Percentiles rank a stretch among this genome's conserved stretches.
Conservation (phyloP, 2,329 filamentous ascomycete species). For the Cryphonectria japonica region DNA sequence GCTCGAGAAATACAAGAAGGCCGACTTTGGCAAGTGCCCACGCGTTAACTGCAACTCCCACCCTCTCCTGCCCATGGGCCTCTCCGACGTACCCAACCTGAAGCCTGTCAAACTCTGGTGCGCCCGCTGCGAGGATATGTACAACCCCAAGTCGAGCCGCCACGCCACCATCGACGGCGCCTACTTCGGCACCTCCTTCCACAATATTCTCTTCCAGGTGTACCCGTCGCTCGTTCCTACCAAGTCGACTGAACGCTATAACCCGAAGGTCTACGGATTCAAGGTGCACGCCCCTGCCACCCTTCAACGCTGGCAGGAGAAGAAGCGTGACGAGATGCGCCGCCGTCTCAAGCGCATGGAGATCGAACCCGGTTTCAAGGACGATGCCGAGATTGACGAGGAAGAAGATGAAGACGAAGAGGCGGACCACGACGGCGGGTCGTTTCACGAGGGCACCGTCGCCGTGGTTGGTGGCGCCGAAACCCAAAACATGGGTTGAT, state of each 20-base stretch:
- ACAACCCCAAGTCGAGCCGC: slow-evolving; percentile 97
- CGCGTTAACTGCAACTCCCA: slow-evolving; percentile 94
- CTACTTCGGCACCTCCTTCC: slow-evolving; percentile 97
- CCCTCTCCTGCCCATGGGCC: slow-evolving; percentile 91
- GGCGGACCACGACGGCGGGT: slow-evolving; percentile 55
- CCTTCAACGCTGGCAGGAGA: slow-evolving; percentile 88
- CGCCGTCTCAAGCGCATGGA: slow-evolving; percentile 70
- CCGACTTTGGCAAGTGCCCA: slow-evolving; percentile 96
- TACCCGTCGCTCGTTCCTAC: slow-evolving; percentile 87
- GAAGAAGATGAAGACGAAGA: slow-evolving; percentile 69
- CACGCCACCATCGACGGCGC: slow-evolving; percentile 95
- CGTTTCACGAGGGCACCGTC: slow-evolving; percentile 36
- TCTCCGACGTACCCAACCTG: slow-evolving; percentile 83
- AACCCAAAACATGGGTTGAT: slow-evolving; percentile 14
- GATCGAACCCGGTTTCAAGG: slow-evolving; percentile 80
- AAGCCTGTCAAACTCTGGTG: slow-evolving; percentile 98
- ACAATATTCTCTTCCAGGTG: slow-evolving; percentile 99
- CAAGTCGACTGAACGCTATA: slow-evolving; percentile 84
- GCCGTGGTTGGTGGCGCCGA: slow-evolving; percentile 15
- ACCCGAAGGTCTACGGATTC: slow-evolving; percentile 92
- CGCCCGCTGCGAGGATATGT: slow-evolving; percentile 94
- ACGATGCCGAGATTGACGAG: slow-evolving; percentile 63
- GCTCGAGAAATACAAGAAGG: slow-evolving; percentile 99
- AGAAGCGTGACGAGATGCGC: slow-evolving; percentile 80
- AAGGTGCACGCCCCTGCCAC: slow-evolving; percentile 90